Evolutionary conservation across 2,329 filamentous ascomycete genomes (phyloP), one percentile per base, ranked within the genome.

Genomic region (Samsoniella hepiali): DNA sequence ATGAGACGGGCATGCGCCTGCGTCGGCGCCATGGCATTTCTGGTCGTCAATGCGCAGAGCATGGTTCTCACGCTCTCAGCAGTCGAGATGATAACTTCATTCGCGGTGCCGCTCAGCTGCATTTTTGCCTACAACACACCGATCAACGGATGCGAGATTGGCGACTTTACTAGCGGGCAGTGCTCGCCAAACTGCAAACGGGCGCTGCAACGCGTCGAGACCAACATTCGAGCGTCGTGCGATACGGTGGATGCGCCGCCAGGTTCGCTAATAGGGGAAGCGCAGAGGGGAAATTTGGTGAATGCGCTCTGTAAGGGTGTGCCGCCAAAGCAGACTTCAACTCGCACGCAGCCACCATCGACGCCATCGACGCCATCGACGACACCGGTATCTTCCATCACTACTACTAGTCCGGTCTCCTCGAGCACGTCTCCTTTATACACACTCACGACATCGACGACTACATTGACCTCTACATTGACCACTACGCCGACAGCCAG

Each of bases 51-150:
- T 5, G 44, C 22, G 13, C 34, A 47, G 31, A 7, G 31, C 29
- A 47, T 27, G n/a, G 7, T 42, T 31, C 49, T 73, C n/a, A 70
- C 68, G 4, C 72, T 82, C 34, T 74, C 77, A 53, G 74, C 74
- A 67, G 77, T 82, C 62, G 73, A 81, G 62, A 69, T 74, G 49
- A 73, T 82, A 62, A 69, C 72, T n/a, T 70, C 74, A 11, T 65
- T 72, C n/a, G 68, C 72, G 5, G 70, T 77, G 10, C 73, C 78
- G 0, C 62, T 76, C 42, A 67, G 66, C 49, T 82, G 80, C 67
- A 69, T 75, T 15, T 67, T 74, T 44, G 78, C 76, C 40, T 82
- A 82, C 70, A 77, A 78, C 66, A 70, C 71, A 6, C 74, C 74
- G 5, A 74, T 82, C 32, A 49, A 62, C n/a, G 72, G 73, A 57